Conservation (phyloP, 2,329 filamentous ascomycete species). For the Fusarium sp. region DNA sequence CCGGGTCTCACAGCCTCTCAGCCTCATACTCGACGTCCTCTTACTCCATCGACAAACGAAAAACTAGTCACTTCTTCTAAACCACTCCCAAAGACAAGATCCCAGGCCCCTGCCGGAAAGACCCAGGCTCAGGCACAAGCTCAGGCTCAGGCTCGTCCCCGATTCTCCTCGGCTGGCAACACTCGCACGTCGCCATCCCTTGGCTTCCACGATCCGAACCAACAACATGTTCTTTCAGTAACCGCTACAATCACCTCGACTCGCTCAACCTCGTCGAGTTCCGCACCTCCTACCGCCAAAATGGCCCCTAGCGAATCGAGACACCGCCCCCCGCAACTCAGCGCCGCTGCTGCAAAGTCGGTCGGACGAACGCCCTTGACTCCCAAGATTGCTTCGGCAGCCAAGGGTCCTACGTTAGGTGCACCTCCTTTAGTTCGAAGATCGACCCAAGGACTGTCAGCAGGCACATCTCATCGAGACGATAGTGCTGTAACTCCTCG, state of each 20-base stretch:
- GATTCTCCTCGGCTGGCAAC: slow-evolving; percentile 41
- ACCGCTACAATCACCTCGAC: slow-evolving; percentile 48
- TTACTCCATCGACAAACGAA: slow-evolving; percentile 17
- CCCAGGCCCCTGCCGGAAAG: slow-evolving; percentile 27
- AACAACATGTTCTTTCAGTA: slow-evolving; percentile 49
- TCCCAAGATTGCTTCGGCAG: slow-evolving; percentile 63
- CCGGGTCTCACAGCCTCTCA: slow-evolving; percentile 23
- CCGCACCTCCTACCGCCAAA: slow-evolving; percentile 38
- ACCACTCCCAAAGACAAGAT: slow-evolving; percentile 31
- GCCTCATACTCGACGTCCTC: slow-evolving; percentile 27
- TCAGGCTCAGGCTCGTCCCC: slow-evolving; percentile 36
- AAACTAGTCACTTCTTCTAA: slow-evolving; percentile 35
- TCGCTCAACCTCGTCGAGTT: slow-evolving; percentile 45
- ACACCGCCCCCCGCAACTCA: slow-evolving; percentile 76
- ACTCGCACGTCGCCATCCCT: slow-evolving; percentile 35
- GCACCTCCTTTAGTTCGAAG: slow-evolving; percentile 57
- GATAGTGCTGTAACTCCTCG: slow-evolving; percentile 73
- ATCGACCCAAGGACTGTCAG: slow-evolving; percentile 42
- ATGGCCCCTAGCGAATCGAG: slow-evolving; percentile 65
- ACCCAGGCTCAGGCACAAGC: slow-evolving; percentile 13
- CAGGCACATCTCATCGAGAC: slow-evolving; percentile 30
- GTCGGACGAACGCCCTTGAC: slow-evolving; percentile 62
- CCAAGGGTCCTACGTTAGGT: slow-evolving; percentile 54
- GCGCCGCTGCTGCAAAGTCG: slow-evolving; percentile 68
- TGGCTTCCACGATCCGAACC: slow-evolving; percentile 38